A percentile compares a stretch with the other conserved stretches of the same genome.
phyloP scores from a whole-genome alignment of 2,329 filamentous ascomycete genomes.

The Sporothrix schenckii region DNA sequence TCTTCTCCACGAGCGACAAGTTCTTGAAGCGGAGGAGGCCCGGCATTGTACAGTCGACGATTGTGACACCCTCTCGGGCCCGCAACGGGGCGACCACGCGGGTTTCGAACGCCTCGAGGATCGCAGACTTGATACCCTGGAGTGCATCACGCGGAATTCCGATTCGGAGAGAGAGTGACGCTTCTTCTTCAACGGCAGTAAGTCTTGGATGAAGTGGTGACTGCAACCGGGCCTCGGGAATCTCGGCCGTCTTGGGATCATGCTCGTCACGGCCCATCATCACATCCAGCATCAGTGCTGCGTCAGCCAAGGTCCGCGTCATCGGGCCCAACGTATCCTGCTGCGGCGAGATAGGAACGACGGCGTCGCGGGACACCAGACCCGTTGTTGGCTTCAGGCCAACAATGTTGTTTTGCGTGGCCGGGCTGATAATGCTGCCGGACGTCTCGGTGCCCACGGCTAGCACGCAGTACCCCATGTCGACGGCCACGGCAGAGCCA shows the following conservation, averaged over 20 bases:
- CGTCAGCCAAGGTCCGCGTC: slow-evolving; percentile 66
- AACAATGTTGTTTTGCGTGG: slow-evolving; percentile 60
- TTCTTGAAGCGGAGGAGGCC: slow-evolving; percentile 43
- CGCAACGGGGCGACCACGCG: slow-evolving; percentile 55
- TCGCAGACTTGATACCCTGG: slow-evolving; percentile 35
- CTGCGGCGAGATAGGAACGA: slow-evolving; percentile 66
- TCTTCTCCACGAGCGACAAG: background rate
- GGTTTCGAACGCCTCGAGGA: slow-evolving; percentile 57
- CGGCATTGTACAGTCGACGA: slow-evolving; percentile 50
- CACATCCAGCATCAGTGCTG: slow-evolving; percentile 62
- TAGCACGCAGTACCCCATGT: slow-evolving; percentile 62
- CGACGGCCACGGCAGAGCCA: slow-evolving; percentile 62
- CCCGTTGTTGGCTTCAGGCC: slow-evolving; percentile 72
- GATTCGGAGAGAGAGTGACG: slow-evolving; percentile 57
- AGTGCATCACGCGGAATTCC: slow-evolving; percentile 66
- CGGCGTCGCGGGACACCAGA: slow-evolving; percentile 62
- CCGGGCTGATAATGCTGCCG: slow-evolving; percentile 65
- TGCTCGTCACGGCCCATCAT: slow-evolving; percentile 65
- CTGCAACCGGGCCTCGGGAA: slow-evolving; percentile 47
- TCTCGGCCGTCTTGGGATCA: slow-evolving; percentile 67
- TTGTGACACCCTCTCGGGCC: slow-evolving; percentile 57
- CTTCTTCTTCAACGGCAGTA: slow-evolving; percentile 53
- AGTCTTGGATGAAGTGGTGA: background rate
- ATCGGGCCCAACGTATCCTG: slow-evolving; percentile 70
- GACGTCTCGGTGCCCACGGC: slow-evolving; percentile 66